Evolutionary conservation across 768 basidiomycete genomes (phyloP), one percentile per base, ranked within the genome.

Genomic region (Baorangia bicolor): DNA sequence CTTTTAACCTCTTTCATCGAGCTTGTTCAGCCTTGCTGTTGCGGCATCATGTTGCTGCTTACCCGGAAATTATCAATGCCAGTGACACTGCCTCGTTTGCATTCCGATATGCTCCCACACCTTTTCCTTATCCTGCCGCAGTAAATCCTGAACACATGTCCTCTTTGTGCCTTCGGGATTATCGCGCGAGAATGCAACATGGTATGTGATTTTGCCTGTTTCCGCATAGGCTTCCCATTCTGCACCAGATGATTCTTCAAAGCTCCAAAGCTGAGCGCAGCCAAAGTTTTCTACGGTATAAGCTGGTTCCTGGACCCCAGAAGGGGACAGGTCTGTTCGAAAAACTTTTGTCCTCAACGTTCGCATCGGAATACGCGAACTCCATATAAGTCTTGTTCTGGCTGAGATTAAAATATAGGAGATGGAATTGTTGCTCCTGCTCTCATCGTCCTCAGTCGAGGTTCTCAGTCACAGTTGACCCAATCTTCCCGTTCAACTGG

Each of bases 51-150:
- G 37, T 14, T 5, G 47, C 41, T 18, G 64, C 87, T 44, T 59
- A 94, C 95, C 95, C 94, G 21, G 92, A 96, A 47, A 98, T 89
- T 62, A 88, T 91, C n/a, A 97, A 74, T 70, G 78, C n/a, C n/a
- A n/a, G n/a, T n/a, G n/a, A n/a, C n/a, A n/a, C n/a, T 85, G 10
- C 85, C 94, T 76, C 68, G 70, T n/a, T 57, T 70, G 69, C 38
- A 76, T 64, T 8, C 79, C 77, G 9, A 94, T 64, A 55, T 88
- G 75, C 44, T 81, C 75, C 84, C 90, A 92, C 34, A 96, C 74
- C 14, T 73, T 68, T 58, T 79, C 72, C 13, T 82, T 78, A 61
- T 97, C 90, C 51, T 82, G 71, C 18, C 72, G 70, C 21, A 99
- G 84, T 40, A 90, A 76, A 68, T 96, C 84, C 69, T 98, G 96